Base-by-base conservation (phyloP, 352 stramenopile species). In the Halophytophthora batemanensis region DNA sequence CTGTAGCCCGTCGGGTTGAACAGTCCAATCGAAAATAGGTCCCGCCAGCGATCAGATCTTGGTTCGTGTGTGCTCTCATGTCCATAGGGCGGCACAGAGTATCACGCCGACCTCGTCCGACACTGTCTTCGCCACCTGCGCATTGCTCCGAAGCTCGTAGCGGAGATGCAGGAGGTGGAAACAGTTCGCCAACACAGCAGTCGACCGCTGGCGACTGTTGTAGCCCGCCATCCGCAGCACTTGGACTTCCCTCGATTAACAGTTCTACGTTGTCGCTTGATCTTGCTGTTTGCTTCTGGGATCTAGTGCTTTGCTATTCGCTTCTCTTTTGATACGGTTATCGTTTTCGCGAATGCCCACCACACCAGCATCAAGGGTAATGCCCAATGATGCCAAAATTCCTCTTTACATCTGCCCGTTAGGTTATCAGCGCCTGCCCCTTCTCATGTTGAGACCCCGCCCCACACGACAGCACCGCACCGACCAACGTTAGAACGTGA, bases 51-150 rank as follows among this genome's bases (percentile, higher is more conserved):
- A 3, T 13, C 33, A 38, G 10, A 13, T 38, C 33, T 14, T 13
- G 33, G 10, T 13, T 3, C 33, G 11, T 13, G 33, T 38, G 3
- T 3, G n/a, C 33, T 13, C n/a, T 6, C 33, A 64, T 58, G 29
- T 60, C 59, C 1, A 85, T 48, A 39, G 50, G 56, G 23, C 57
- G 64, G 53, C 73, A 65, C 40, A 85, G 46, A 0, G 74, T 47
- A 79, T 49, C 18, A 85, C 56, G 23, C 82, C 71, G 15, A 66
- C 40, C 36, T 85, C 74, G 14, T 77, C 45, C 13, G 81, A 39
- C 34, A 81, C 58, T 1, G 74, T 59, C 50, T 85, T 81, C 47
- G 78, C 54, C 15, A 82, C 66, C 8, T 77, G 64, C 13, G 64
- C 61, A 34, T 69, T 66, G 45, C 78, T 74, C 42, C 82, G 71